Conservation (phyloP, 306 rosid genomes). For the Canavalia ensiformis region DNA sequence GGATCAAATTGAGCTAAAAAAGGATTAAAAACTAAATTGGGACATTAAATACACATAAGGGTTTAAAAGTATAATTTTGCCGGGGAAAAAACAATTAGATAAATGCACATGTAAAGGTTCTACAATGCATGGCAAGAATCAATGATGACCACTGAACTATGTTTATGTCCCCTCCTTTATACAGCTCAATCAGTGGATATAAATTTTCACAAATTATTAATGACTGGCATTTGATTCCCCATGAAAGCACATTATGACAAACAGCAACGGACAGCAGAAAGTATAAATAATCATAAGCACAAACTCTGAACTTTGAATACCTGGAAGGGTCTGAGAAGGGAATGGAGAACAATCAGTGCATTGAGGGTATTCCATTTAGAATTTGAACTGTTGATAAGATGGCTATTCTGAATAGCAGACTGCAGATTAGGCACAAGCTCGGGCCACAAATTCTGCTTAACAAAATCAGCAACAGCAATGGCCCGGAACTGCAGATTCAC, state of each 20-base stretch:
- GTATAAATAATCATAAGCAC: not conserved
- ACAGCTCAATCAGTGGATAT: not conserved
- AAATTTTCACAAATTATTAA: not conserved
- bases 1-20: too few species aligned
- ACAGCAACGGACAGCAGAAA: not conserved
- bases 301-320: slow-evolving; percentile 49
- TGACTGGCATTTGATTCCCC: not conserved
- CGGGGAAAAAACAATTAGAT: not conserved
- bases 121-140: not conserved
- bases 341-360: slow-evolving; percentile 72
- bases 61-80: too few species aligned
- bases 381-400: slow-evolving; percentile 56
- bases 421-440: slow-evolving; percentile 78
- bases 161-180: not conserved
- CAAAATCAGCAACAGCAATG: slow-evolving; percentile 69
- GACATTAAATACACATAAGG: too few species aligned
- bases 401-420: slow-evolving; percentile 75
- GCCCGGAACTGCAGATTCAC: slow-evolving; percentile 65
- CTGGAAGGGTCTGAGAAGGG: slow-evolving; percentile 90
- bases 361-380: slow-evolving; percentile 69
- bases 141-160: not conserved
- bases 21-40: too few species aligned
- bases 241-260: not conserved
- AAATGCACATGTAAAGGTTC: slow-evolving; percentile 14
- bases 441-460: slow-evolving; percentile 73